These are phyloP conservation scores for Trichoderma endophyticum DNA, from an alignment of 2,329 filamentous ascomycete species.

Conservation along the genomic window DNA sequence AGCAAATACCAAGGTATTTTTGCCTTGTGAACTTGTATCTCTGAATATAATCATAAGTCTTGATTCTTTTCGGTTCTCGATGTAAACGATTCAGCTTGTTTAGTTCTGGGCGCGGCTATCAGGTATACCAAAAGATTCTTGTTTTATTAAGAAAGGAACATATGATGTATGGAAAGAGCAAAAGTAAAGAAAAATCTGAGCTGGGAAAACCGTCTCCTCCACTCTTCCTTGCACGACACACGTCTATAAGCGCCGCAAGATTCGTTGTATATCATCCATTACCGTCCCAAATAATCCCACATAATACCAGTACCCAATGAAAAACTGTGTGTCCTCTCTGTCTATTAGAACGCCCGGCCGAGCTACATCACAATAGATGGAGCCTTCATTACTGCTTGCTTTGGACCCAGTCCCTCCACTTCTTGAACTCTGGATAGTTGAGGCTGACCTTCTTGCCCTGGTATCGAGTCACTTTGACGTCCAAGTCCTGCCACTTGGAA, in stretches of 20 bases:
- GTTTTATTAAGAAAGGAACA: background rate
- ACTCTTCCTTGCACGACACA: conserved; percentile 12
- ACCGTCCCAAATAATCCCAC: background rate
- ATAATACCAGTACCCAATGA: background rate
- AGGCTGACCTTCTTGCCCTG: conserved; percentile 77
- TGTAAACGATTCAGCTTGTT: background rate
- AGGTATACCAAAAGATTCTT: background rate
- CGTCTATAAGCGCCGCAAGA: conserved; percentile 17
- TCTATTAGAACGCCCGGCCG: conserved; percentile 6
- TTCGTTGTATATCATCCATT: conserved; percentile 12
- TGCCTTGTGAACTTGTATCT: background rate
- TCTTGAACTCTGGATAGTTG: conserved; percentile 69
- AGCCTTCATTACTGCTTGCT: conserved; percentile 25
- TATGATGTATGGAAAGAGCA: background rate
- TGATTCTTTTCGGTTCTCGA: background rate
- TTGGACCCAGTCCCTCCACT: conserved; percentile 72
- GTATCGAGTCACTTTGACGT: conserved; percentile 77
- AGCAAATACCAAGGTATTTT: background rate
- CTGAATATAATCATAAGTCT: background rate
- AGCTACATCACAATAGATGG: background rate
- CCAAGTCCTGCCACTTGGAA: conserved; percentile 75
- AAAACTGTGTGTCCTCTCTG: background rate
- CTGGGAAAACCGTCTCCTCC: background rate
- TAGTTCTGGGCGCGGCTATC: background rate
- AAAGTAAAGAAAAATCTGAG: background rate